Evolutionary conservation across 2,329 filamentous ascomycete genomes (phyloP).

Genomic region (Talaromyces sp.): DNA sequence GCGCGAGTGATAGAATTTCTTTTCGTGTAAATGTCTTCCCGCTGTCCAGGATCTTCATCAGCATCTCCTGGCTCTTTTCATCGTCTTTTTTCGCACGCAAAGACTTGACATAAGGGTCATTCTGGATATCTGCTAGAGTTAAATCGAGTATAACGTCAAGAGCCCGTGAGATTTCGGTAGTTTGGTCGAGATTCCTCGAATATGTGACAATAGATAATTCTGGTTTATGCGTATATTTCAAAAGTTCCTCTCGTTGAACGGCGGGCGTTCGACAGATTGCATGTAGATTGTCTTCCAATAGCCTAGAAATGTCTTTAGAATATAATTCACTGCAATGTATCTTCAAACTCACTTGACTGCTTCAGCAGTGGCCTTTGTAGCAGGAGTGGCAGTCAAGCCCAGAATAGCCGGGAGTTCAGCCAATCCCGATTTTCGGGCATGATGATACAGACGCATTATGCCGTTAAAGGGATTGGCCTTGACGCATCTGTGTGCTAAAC

Average conservation of each 20-base stretch:
- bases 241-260: conserved; percentile 62
- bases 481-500: conserved; percentile 65
- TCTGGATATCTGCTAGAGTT: conserved; percentile 47
- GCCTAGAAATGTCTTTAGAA: conserved; percentile 24
- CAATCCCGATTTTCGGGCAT: conserved; percentile 33
- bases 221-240: conserved; percentile 65
- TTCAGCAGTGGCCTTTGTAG: conserved; percentile 54
- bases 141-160: conserved; percentile 39
- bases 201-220: conserved; percentile 42
- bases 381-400: conserved; percentile 75
- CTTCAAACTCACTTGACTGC: conserved; percentile 46
- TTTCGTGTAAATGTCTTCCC: conserved; percentile 41
- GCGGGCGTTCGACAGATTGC: conserved; percentile 65
- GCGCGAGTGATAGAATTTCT: conserved; percentile 54
- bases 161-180: conserved; percentile 35
- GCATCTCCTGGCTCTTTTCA: conserved; percentile 18
- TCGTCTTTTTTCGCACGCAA: conserved; percentile 42
- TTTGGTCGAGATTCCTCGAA: conserved; percentile 6
- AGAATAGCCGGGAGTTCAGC: conserved; percentile 59
- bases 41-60: conserved; percentile 26
- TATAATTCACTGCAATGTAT: background rate
- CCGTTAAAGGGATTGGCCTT: conserved; percentile 59
- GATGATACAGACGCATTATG: conserved; percentile 71
- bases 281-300: conserved; percentile 65
- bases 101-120: conserved; percentile 57